These are phyloP conservation scores for Saksenaea vasiformis DNA, from an alignment of 371 early-diverging fungal genomes.

Conservation along the genomic window DNA sequence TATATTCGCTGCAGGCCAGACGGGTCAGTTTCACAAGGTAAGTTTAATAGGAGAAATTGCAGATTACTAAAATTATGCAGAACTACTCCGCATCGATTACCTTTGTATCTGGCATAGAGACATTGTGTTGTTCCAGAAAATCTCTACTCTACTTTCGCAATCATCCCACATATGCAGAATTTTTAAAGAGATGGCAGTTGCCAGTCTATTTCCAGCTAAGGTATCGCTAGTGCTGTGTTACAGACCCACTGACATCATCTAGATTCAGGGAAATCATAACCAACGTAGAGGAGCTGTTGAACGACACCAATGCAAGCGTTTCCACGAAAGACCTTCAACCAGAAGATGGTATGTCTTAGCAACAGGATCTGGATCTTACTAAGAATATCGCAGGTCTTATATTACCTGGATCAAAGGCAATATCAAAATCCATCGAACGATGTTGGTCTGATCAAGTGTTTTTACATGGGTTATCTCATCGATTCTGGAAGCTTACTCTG, in stretches of 20 bases:
- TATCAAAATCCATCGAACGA: conserved; percentile 54
- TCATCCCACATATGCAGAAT: conserved; percentile 64
- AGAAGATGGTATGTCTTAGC: not conserved
- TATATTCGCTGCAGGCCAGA: conserved; percentile 73
- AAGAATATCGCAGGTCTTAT: conserved; percentile 2
- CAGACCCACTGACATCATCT: conserved; percentile 3
- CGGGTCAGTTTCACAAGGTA: conserved; percentile 75
- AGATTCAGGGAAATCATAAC: conserved; percentile 61
- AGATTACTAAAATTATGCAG: conserved; percentile 23
- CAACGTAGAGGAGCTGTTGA: conserved; percentile 46
- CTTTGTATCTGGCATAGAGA: conserved; percentile 65
- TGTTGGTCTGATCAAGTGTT: conserved; percentile 76
- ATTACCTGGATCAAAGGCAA: conserved; percentile 50
- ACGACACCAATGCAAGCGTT: conserved; percentile 18
- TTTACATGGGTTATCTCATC: conserved; percentile 59
- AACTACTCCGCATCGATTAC: conserved; percentile 67
- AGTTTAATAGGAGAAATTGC: not conserved
- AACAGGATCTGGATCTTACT: not conserved
- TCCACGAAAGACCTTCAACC: conserved; percentile 8
- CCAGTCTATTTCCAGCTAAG: conserved; percentile 75
- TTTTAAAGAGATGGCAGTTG: conserved; percentile 78
- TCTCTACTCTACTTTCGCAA: conserved; percentile 59
- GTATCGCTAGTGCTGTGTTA: conserved; percentile 17
- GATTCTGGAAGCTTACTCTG: conserved; percentile 78
- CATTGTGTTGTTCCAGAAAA: conserved; percentile 47